A percentile compares a stretch with the other conserved stretches of the same genome.
Conservation (phyloP, 1,284 basidiomycete genomes). For the Irpex lacteus region DNA sequence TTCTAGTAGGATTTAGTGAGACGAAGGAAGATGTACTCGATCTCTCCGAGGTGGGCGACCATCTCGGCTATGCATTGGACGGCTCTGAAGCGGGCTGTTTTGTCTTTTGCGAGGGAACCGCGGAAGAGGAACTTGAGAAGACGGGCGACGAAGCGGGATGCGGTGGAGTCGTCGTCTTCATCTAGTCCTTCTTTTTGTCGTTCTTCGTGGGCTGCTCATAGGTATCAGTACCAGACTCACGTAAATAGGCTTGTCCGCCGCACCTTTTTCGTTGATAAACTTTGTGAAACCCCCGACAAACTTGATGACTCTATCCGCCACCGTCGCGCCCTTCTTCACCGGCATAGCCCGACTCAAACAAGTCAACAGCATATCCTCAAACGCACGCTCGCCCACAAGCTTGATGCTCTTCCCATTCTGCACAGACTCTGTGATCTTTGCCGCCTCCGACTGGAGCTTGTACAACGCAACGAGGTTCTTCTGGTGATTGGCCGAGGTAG, state of each 20-base stretch:
- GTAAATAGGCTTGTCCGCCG: too few relatives aligned
- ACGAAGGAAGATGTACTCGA: too few relatives aligned
- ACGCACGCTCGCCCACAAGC: constrained; percentile 78
- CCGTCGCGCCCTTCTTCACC: constrained; percentile 81
- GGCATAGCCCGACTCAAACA: constrained; percentile 71
- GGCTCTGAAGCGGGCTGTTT: constrained; percentile 80
- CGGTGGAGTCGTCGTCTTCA: constrained; percentile 69
- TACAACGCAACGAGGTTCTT: constrained; percentile 90
- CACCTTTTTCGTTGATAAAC: constrained; percentile 79
- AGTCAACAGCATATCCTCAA: constrained; percentile 73
- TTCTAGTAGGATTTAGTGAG: too few relatives aligned
- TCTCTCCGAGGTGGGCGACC: constrained; percentile 77
- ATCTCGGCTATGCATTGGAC: constrained; percentile 80
- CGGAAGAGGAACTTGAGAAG: constrained; percentile 78
- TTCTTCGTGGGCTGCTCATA: constrained; percentile 33
- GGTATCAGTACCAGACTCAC: too few relatives aligned
- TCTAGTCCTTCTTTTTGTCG: constrained; percentile 42
- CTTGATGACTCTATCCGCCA: constrained; percentile 82
- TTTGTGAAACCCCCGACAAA: constrained; percentile 84
- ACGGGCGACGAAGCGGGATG: constrained; percentile 72
- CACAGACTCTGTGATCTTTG: constrained; percentile 51
- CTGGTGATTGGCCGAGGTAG: constrained; percentile 80
- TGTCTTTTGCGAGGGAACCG: constrained; percentile 90
- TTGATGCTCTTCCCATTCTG: constrained; percentile 51
- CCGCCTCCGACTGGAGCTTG: constrained; percentile 76